Percentiles rank a stretch among this genome's conserved stretches.
Conservation (phyloP, 441 rosid genomes). For the Brassica balearica region DNA sequence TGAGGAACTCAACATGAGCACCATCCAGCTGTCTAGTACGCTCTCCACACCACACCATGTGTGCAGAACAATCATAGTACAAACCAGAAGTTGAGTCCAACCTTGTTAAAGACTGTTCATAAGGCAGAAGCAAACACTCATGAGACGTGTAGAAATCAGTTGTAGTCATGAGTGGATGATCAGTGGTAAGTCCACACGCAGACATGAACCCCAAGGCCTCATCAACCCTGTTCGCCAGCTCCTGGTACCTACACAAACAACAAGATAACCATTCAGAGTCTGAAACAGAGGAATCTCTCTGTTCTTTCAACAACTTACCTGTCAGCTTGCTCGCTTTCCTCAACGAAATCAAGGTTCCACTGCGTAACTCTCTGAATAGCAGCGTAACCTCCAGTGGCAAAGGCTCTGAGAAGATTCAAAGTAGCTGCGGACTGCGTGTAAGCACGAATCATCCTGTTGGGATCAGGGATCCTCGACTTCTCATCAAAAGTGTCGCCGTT, state of each 20-base stretch:
- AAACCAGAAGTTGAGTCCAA: slow-evolving; percentile 85
- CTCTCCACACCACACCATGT: slow-evolving; percentile 92
- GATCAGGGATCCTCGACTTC: slow-evolving; percentile 83
- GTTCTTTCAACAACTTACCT: slow-evolving; percentile 41
- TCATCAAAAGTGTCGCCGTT: slow-evolving; percentile 77
- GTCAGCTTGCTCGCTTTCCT: slow-evolving; percentile 84
- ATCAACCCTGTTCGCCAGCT: slow-evolving; percentile 73
- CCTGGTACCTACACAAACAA: slow-evolving; percentile 63
- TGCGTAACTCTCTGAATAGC: slow-evolving; percentile 91
- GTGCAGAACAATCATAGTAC: slow-evolving; percentile 89
- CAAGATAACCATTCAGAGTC: slow-evolving; percentile 13
- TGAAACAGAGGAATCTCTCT: not conserved
- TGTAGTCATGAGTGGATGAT: slow-evolving; percentile 84
- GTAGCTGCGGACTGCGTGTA: slow-evolving; percentile 81
- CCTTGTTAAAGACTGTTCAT: slow-evolving; percentile 84
- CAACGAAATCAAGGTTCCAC: slow-evolving; percentile 91
- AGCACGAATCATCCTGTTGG: slow-evolving; percentile 79
- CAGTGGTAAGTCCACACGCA: slow-evolving; percentile 80
- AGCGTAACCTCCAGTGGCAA: slow-evolving; percentile 92
- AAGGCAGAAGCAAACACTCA: slow-evolving; percentile 87
- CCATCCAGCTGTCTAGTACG: slow-evolving; percentile 88
- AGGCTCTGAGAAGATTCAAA: slow-evolving; percentile 85
- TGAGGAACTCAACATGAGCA: slow-evolving; percentile 82
- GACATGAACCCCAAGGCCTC: slow-evolving; percentile 94
- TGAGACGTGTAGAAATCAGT: slow-evolving; percentile 95